phyloP scores from a whole-genome alignment of 2,329 filamentous ascomycete species.

The Talaromyces sp. region DNA sequence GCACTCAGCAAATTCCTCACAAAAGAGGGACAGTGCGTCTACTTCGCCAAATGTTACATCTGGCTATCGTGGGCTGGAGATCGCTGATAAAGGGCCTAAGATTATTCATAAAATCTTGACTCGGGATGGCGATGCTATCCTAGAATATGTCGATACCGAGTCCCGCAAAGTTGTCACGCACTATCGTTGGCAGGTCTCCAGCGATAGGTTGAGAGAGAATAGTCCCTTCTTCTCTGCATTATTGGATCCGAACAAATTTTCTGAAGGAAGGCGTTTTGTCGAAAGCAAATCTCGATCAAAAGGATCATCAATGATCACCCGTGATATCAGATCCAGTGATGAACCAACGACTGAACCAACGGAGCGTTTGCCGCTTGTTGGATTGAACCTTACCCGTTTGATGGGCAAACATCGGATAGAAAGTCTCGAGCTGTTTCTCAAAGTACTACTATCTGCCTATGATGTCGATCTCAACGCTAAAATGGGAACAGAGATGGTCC shows the following conservation, averaged over 20 bases:
- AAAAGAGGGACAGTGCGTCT: slow-evolving; percentile 5
- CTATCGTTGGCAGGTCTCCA: slow-evolving; percentile 37
- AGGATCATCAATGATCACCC: slow-evolving; percentile 17
- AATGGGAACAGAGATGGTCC: slow-evolving; percentile 30
- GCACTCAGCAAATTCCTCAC: neutral
- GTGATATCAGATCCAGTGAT: slow-evolving; percentile 4
- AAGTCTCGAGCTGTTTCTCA: slow-evolving; percentile 36
- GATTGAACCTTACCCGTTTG: slow-evolving; percentile 29
- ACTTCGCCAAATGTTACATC: neutral
- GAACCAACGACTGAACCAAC: slow-evolving; percentile 5
- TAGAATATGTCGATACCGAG: slow-evolving; percentile 32
- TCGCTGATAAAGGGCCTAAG: slow-evolving; percentile 13
- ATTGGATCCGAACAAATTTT: slow-evolving; percentile 44
- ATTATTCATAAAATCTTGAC: slow-evolving; percentile 26
- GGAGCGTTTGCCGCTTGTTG: slow-evolving; percentile 30
- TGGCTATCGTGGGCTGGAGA: slow-evolving; percentile 10
- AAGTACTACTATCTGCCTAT: slow-evolving; percentile 30
- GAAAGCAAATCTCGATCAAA: slow-evolving; percentile 25
- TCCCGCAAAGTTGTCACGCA: slow-evolving; percentile 16
- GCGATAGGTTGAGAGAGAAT: slow-evolving; percentile 30
- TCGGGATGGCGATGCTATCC: slow-evolving; percentile 36
- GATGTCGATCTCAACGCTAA: slow-evolving; percentile 22
- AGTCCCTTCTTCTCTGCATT: slow-evolving; percentile 44
- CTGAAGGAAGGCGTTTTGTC: slow-evolving; percentile 38
- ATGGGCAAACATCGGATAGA: slow-evolving; percentile 32